A percentile compares a stretch with the other conserved stretches of the same genome.
Conservation (phyloP, 257 asterid genomes). For the Verbena officinalis region DNA sequence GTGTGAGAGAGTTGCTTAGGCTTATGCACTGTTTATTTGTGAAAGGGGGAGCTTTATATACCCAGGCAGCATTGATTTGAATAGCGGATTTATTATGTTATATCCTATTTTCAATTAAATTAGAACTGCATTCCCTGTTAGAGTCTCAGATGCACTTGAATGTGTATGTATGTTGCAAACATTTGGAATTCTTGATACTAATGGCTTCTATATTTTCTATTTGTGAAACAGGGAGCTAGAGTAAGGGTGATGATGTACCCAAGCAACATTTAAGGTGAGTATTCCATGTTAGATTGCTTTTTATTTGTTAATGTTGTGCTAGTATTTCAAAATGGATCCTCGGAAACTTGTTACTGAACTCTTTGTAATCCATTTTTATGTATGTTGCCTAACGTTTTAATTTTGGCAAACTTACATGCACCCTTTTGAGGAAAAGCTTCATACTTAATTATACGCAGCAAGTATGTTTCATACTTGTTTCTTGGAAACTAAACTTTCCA, state of each 20-base stretch:
- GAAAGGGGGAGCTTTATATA: too few species aligned
- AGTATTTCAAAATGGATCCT: too few species aligned
- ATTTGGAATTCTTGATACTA: background rate
- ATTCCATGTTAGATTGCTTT: background rate
- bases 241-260: slow-evolving; percentile 72
- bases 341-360: background rate
- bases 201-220: background rate
- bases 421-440: background rate
- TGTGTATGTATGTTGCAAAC: background rate
- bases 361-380: background rate
- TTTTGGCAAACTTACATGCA: background rate
- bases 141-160: background rate
- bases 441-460: too few species aligned
- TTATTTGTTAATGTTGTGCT: background rate
- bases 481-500: too few species aligned
- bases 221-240: slow-evolving; percentile 53
- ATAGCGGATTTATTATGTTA: too few species aligned
- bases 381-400: too few species aligned
- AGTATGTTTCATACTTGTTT: too few species aligned
- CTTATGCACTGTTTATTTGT: too few species aligned
- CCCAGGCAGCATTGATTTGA: too few species aligned
- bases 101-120: too few species aligned
- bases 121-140: background rate
- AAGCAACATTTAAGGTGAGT: slow-evolving; percentile 56
- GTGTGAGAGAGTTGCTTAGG: too few species aligned